These are phyloP conservation scores for Sporothrix curviconia DNA, from an alignment of 2,329 filamentous ascomycete species.

Conservation along the genomic window DNA sequence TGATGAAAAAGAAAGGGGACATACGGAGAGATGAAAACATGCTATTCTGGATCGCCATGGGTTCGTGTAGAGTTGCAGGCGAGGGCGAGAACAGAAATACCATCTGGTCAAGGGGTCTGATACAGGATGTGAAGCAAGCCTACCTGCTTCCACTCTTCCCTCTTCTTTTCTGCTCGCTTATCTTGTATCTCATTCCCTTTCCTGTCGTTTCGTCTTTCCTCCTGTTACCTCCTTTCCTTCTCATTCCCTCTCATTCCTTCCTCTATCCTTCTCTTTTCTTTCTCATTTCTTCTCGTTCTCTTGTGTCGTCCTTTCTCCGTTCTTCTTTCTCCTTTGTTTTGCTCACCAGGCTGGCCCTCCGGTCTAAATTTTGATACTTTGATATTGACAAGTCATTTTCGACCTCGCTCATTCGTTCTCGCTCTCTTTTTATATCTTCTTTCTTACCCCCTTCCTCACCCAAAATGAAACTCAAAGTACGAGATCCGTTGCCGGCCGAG, in stretches of 20 bases:
- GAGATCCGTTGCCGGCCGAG: slow-evolving; percentile 13
- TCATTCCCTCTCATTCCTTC: not conserved
- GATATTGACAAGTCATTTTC: not conserved
- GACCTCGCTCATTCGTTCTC: not conserved
- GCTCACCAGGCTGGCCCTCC: slow-evolving; percentile 11
- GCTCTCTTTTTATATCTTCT: not conserved
- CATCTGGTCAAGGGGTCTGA: not conserved
- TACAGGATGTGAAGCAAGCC: slow-evolving; percentile 8
- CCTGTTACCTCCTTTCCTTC: not conserved
- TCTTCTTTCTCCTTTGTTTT: not conserved
- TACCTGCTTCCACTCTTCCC: not conserved
- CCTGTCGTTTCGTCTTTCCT: not conserved
- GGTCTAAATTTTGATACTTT: slow-evolving; percentile 1
- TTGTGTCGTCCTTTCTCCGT: not conserved
- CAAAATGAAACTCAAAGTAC: slow-evolving; percentile 20
- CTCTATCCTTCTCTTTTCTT: not conserved
- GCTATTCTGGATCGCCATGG: too few species aligned
- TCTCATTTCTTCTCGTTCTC: not conserved
- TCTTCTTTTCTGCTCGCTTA: not conserved
- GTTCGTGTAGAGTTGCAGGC: not conserved
- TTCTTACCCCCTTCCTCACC: not conserved
- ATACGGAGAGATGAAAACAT: too few species aligned
- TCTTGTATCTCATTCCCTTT: not conserved
- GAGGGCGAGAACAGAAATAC: not conserved
- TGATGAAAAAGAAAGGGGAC: too few species aligned